Percentiles rank a stretch among this genome's conserved stretches.
Evolutionary conservation across 345 rosid genomes (phyloP).

Genomic region (Syzygium grande): DNA sequence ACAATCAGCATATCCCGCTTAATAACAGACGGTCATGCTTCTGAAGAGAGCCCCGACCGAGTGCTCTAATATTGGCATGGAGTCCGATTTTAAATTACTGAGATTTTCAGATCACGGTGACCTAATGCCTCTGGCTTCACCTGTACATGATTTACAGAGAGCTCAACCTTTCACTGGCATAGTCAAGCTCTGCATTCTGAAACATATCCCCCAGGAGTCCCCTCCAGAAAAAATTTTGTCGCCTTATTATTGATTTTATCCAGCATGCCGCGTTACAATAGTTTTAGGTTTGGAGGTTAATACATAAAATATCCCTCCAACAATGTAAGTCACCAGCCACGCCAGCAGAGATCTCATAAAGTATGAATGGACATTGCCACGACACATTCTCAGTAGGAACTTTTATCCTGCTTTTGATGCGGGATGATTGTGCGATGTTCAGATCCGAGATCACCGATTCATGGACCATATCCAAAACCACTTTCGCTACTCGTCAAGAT

Average conservation of each 20-base stretch:
- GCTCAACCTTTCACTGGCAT: not conserved
- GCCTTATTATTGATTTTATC: not conserved
- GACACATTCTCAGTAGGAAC: not conserved
- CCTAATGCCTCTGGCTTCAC: not conserved
- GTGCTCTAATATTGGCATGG: not conserved
- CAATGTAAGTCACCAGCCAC: not conserved
- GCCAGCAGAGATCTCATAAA: not conserved
- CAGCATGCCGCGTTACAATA: not conserved
- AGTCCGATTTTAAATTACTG: not conserved
- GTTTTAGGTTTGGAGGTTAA: not conserved
- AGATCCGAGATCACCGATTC: not conserved
- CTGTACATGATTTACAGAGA: not conserved
- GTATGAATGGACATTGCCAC: not conserved
- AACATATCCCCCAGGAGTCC: not conserved
- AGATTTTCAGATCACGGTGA: not conserved
- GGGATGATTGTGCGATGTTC: not conserved
- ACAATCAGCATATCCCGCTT: not conserved
- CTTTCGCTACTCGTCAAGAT: not conserved
- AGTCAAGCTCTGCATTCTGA: not conserved
- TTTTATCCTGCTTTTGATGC: not conserved
- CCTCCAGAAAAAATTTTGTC: not conserved
- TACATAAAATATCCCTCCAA: not conserved
- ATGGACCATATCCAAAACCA: not conserved
- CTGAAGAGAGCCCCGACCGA: not conserved
- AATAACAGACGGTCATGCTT: not conserved